Base-by-base conservation (phyloP, 2,329 filamentous ascomycete genomes). In the Claviceps arundinis region DNA sequence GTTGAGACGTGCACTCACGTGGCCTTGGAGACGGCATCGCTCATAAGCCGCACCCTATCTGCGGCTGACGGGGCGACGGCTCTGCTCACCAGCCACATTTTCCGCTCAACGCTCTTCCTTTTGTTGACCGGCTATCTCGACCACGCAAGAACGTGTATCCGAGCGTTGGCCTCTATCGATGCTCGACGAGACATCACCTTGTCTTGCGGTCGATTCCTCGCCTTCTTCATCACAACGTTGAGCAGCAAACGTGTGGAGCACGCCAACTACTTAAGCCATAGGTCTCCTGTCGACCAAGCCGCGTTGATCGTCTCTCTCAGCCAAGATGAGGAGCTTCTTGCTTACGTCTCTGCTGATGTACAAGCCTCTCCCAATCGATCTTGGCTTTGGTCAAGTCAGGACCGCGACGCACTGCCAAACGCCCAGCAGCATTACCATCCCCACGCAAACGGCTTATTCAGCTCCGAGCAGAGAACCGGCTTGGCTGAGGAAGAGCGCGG, bases 321-420 rank as follows among this genome's bases (percentile, higher is more conserved):
- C 46, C 73, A 75, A 3, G 90, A 98, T 61, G 90, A 97, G 63
- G 91, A 96, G 64, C 77, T 97, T 59, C 71, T 97, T 30, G 87
- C 84, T 0, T 95, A 95, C 60, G 81, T 87, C 1, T 91, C 87
- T 34, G 87, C 84, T 0, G 93, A 97, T 67, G 74, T 94, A 61
- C 91, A 97, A 67, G 86, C 84, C 1, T 81, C 78, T n/a, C 74
- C 77, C 0, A 84, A 89, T 50, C 80, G 80, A 38, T 83, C 84
- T 13, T 97, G 91, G 91, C 78, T 90, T 4, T 96, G 90, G 91
- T 70, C 78, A 60, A 75, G 78, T 34, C 75, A 75, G 38, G 82
- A 85, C 59, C 65, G 67, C 43, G 74, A 76, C 43, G 55, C 61
- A 9, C 56, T 58, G 38, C 61, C 59, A 43, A 55, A 51, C 56